These are phyloP conservation scores for Parasarocladium wereldwijsianum DNA, from an alignment of 2,329 filamentous ascomycete genomes.

Conservation along the genomic window DNA sequence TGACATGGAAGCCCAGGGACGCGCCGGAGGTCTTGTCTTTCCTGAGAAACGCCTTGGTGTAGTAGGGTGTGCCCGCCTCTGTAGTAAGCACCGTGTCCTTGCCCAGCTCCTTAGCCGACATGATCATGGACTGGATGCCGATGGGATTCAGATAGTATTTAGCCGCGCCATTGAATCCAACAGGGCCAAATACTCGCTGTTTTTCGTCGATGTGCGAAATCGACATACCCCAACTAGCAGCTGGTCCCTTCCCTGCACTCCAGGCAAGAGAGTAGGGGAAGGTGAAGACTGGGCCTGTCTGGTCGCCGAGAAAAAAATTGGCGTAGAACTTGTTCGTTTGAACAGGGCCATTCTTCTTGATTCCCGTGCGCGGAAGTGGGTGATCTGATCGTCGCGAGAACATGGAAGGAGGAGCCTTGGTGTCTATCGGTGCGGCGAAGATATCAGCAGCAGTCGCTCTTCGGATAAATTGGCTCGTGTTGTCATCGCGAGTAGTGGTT, in stretches of 20 bases:
- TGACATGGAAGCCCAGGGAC: slow-evolving; percentile 60
- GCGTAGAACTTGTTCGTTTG: slow-evolving; percentile 71
- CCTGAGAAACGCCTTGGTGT: slow-evolving; percentile 51
- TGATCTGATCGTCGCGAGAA: slow-evolving; percentile 38
- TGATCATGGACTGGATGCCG: slow-evolving; percentile 63
- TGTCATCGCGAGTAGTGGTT: slow-evolving; percentile 10
- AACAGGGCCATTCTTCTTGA: slow-evolving; percentile 33
- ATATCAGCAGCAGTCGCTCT: slow-evolving; percentile 25
- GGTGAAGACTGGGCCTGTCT: slow-evolving; percentile 55
- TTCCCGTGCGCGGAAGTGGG: slow-evolving; percentile 38
- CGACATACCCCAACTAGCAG: slow-evolving; percentile 61
- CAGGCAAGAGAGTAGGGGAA: slow-evolving; percentile 64
- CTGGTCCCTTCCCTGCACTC: slow-evolving; percentile 46
- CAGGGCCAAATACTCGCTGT: slow-evolving; percentile 53
- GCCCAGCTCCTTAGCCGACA: slow-evolving; percentile 65
- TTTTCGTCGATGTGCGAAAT: slow-evolving; percentile 58
- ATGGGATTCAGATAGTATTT: slow-evolving; percentile 70
- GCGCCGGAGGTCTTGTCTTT: slow-evolving; percentile 34
- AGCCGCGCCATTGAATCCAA: slow-evolving; percentile 39
- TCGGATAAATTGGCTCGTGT: not conserved
- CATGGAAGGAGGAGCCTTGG: slow-evolving; percentile 30
- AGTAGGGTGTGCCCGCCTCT: slow-evolving; percentile 41
- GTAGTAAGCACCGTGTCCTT: slow-evolving; percentile 39
- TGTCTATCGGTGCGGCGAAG: slow-evolving; percentile 40
- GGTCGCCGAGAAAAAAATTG: slow-evolving; percentile 64